phyloP scores from a whole-genome alignment of 257 asterid species.

The Rubia yunnanensis region DNA sequence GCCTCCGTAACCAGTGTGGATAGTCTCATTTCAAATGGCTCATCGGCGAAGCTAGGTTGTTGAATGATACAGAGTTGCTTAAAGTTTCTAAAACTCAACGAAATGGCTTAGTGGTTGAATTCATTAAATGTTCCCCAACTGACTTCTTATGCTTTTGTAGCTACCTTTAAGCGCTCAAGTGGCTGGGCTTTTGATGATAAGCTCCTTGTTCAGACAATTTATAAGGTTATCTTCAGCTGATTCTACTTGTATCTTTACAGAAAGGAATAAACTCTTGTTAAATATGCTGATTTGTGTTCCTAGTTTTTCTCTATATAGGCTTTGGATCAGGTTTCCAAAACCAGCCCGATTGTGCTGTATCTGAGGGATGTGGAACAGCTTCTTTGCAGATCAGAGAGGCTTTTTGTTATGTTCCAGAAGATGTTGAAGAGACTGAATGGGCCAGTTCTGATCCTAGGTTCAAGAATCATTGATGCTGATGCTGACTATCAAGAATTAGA shows the following conservation, averaged over 20 bases:
- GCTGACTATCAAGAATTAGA: slow-evolving; percentile 50
- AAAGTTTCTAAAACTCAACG: neutral
- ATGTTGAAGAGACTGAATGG: slow-evolving; percentile 80
- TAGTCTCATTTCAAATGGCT: slow-evolving; percentile 35
- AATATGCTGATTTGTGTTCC: neutral
- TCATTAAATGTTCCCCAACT: too few relatives aligned
- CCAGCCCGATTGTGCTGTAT: slow-evolving; percentile 60
- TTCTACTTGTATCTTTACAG: neutral
- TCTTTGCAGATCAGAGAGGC: slow-evolving; percentile 49
- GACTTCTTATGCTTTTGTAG: slow-evolving; percentile 32
- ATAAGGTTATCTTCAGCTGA: slow-evolving; percentile 42
- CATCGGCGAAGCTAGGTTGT: slow-evolving; percentile 35
- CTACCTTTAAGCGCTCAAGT: slow-evolving; percentile 42
- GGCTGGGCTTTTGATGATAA: slow-evolving; percentile 81
- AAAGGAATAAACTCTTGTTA: neutral
- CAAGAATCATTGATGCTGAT: slow-evolving; percentile 54
- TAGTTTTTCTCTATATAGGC: slow-evolving; percentile 38
- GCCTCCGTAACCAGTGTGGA: slow-evolving; percentile 65
- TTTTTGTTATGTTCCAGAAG: slow-evolving; percentile 48
- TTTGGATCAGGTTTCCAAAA: slow-evolving; percentile 56
- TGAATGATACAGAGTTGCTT: neutral
- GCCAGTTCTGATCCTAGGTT: slow-evolving; percentile 76
- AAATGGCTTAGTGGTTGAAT: neutral
- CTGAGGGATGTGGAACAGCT: slow-evolving; percentile 71
- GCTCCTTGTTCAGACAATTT: slow-evolving; percentile 61